Evolutionary conservation across 2,329 filamentous ascomycete genomes (phyloP).

Genomic region (Sporothrix euskadiensis): DNA sequence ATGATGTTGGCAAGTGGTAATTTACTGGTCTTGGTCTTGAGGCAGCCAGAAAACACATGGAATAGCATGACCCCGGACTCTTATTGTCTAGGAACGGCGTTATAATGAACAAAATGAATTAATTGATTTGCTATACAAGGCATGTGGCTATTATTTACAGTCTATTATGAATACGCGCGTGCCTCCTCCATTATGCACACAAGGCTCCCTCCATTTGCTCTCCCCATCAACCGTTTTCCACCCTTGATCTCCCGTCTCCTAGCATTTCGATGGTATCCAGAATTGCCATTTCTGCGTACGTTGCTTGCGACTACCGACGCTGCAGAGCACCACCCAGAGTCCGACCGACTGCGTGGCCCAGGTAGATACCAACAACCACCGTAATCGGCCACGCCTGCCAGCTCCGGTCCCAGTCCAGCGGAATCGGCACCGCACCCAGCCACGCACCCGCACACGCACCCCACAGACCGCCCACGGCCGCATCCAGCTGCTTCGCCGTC

Average conservation of each 20-base stretch:
- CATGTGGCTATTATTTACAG: conserved; percentile 5
- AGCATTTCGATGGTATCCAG: not conserved
- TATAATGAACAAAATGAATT: not conserved
- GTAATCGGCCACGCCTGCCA: conserved; percentile 99
- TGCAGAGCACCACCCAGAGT: conserved; percentile 54
- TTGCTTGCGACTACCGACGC: conserved; percentile 45
- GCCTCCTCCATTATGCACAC: not conserved
- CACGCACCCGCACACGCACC: conserved; percentile 81
- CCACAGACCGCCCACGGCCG: conserved; percentile 78
- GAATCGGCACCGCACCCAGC: conserved; percentile 92
- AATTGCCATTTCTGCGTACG: conserved; percentile 29
- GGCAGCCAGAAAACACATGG: not conserved
- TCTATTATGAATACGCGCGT: conserved; percentile 10
- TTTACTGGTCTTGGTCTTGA: not conserved
- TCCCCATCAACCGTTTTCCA: not conserved
- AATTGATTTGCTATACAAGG: not conserved
- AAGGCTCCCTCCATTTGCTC: not conserved
- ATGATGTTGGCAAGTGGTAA: not conserved
- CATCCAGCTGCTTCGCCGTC: conserved; percentile 63
- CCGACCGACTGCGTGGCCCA: conserved; percentile 73
- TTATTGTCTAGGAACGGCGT: not conserved
- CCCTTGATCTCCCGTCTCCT: not conserved
- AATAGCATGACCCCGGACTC: not conserved
- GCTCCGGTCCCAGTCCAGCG: conserved; percentile 96
- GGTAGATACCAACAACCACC: conserved; percentile 78